These are phyloP conservation scores for Rhodotorula paludigena DNA, from an alignment of 768 basidiomycete genomes.

Conservation along the genomic window DNA sequence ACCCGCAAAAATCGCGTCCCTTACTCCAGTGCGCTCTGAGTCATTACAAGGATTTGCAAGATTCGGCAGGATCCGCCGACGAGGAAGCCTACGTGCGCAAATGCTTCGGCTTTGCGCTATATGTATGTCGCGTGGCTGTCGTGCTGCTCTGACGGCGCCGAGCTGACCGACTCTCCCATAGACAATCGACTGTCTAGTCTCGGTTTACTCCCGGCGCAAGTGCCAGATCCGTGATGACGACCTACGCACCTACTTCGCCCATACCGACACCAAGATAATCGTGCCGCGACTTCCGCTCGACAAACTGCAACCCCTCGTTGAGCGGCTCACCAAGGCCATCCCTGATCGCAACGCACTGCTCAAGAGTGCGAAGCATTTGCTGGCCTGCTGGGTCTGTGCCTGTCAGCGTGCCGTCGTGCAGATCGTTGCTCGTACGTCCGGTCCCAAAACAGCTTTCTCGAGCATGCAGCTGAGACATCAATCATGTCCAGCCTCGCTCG, in stretches of 20 bases:
- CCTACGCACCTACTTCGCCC: constrained; percentile 4
- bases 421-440: constrained; percentile 5
- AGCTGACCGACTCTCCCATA: no score
- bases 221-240: constrained; percentile 1
- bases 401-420: constrained; percentile 8
- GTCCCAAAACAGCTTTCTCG: neutral
- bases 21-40: neutral
- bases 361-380: constrained; percentile 14
- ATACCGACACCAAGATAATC: constrained; percentile 9
- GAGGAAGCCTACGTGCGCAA: neutral
- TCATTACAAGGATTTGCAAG: constrained; percentile 19
- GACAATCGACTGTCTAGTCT: constrained; percentile 8
- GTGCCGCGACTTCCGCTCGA: neutral
- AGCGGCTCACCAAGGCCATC: neutral
- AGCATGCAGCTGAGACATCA: no score
- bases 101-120: constrained; percentile 8
- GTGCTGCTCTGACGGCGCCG: no score
- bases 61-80: neutral
- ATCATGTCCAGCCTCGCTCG: neutral
- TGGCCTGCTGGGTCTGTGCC: constrained; percentile 16
- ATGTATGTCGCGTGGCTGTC: neutral
- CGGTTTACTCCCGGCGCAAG: neutral
- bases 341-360: neutral
- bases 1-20: neutral
- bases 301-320: neutral